These are phyloP conservation scores for Petunia hybrid DNA, from an alignment of 305 asterid genomes.

Conservation along the genomic window DNA sequence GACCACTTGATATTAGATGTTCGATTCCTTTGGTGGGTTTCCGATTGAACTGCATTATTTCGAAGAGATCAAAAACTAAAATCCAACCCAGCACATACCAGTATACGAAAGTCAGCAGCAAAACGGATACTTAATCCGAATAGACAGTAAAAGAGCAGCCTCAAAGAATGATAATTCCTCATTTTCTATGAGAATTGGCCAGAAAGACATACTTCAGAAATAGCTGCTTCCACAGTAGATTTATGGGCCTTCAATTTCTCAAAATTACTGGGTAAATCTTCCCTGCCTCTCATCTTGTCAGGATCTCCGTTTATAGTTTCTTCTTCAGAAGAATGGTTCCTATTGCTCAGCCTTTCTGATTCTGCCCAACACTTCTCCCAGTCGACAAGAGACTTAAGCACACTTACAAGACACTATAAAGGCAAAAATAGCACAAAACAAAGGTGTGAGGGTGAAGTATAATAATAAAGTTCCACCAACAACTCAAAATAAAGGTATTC, in stretches of 20 bases:
- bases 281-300: slow-evolving; percentile 68
- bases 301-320: slow-evolving; percentile 62
- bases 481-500: slow-evolving; percentile 33
- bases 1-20: slow-evolving; percentile 74
- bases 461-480: slow-evolving; percentile 32
- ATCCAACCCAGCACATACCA: slow-evolving; percentile 36
- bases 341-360: slow-evolving; percentile 62
- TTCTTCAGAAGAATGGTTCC: slow-evolving; percentile 56
- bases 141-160: slow-evolving; percentile 32
- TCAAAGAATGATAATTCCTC: slow-evolving; percentile 29
- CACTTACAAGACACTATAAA: slow-evolving; percentile 85
- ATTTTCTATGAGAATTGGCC: slow-evolving; percentile 34
- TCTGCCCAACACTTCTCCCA: slow-evolving; percentile 91
- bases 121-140: slow-evolving; percentile 32
- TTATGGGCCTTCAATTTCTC: slow-evolving; percentile 99
- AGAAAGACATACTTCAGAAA: slow-evolving; percentile 79
- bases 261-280: slow-evolving; percentile 80
- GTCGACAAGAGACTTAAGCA: slow-evolving; percentile 83
- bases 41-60: slow-evolving; percentile 79
- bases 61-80: slow-evolving; percentile 40
- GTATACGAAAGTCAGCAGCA: slow-evolving; percentile 23
- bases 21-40: slow-evolving; percentile 85
- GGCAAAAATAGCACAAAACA: slow-evolving; percentile 41
- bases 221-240: slow-evolving; percentile 93
- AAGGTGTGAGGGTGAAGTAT: slow-evolving; percentile 30